A percentile compares a stretch with the other conserved stretches of the same genome.
These are phyloP conservation scores for Cenococcum geophilum DNA, from an alignment of 495 filamentous ascomycete species.

Conservation along the genomic window DNA sequence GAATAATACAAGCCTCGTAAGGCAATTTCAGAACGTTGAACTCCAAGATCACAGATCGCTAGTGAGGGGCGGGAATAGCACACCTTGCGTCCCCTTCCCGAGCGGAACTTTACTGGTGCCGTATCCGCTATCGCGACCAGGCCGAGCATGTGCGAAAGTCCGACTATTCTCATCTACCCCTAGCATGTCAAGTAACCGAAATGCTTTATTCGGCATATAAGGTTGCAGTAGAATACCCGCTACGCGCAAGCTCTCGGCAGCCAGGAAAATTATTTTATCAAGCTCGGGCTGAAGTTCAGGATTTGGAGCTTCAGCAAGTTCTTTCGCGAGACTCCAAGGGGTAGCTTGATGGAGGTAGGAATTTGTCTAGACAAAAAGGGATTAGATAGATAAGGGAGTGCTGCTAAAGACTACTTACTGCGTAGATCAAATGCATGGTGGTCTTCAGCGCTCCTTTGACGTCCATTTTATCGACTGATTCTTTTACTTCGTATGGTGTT, in stretches of 20 bases:
- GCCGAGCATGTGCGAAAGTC: constrained; percentile 49
- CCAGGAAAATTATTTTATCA: constrained; percentile 57
- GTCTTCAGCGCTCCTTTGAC: constrained; percentile 57
- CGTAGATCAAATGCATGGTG: constrained; percentile 57
- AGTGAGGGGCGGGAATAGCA: constrained; percentile 52
- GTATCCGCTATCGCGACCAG: constrained; percentile 61
- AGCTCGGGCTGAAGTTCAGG: constrained; percentile 33
- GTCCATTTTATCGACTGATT: constrained; percentile 59
- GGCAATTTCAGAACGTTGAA: neutral
- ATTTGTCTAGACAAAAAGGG: constrained; percentile 13
- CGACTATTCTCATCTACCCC: constrained; percentile 60
- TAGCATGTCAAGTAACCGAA: constrained; percentile 67
- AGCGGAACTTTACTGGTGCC: constrained; percentile 46
- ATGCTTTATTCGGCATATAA: constrained; percentile 77
- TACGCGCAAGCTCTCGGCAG: constrained; percentile 73
- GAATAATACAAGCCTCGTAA: neutral
- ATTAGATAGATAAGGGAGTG: neutral
- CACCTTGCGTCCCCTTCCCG: constrained; percentile 43
- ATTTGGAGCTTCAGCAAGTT: constrained; percentile 9
- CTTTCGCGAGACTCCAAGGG: constrained; percentile 19
- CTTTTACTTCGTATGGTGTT: constrained; percentile 37
- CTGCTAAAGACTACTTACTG: constrained; percentile 35
- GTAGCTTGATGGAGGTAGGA: constrained; percentile 17
- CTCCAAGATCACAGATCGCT: constrained; percentile 36
- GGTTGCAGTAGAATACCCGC: constrained; percentile 81